Conservation (phyloP, 805 yeast genomes). For the Cyberlindnera saturnus region DNA sequence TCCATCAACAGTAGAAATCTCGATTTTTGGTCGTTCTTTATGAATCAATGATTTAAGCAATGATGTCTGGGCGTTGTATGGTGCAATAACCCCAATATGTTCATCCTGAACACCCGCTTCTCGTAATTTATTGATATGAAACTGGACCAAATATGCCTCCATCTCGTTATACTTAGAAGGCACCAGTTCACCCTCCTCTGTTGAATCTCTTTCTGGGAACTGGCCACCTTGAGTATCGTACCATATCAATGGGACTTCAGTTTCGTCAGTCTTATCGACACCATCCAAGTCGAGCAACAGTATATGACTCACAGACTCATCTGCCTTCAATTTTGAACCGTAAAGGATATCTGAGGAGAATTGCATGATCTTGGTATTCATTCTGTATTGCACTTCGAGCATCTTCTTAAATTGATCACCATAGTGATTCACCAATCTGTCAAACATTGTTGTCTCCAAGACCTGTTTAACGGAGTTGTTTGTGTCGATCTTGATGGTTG, state of each 20-base stretch:
- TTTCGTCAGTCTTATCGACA: slow-evolving; percentile 46
- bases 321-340: slow-evolving; percentile 56
- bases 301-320: slow-evolving; percentile 45
- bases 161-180: slow-evolving; percentile 72
- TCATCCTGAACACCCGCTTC: slow-evolving; percentile 44
- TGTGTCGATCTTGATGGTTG: slow-evolving; percentile 65
- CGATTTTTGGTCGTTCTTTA: slow-evolving; percentile 38
- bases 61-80: slow-evolving; percentile 84
- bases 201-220: slow-evolving; percentile 53
- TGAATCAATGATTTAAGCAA: slow-evolving; percentile 29
- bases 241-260: slow-evolving; percentile 62
- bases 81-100: slow-evolving; percentile 81
- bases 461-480: slow-evolving; percentile 34
- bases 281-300: slow-evolving; percentile 50
- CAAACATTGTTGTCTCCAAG: slow-evolving; percentile 71
- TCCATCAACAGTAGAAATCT: slow-evolving; percentile 89
- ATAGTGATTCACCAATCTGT: slow-evolving; percentile 53
- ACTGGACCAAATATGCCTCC: slow-evolving; percentile 58
- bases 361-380: slow-evolving; percentile 73
- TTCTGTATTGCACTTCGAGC: slow-evolving; percentile 77
- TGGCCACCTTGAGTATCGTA: slow-evolving; percentile 92
- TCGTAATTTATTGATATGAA: slow-evolving; percentile 49
- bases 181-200: slow-evolving; percentile 22
- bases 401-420: slow-evolving; percentile 46
- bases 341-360: slow-evolving; percentile 71